phyloP scores from a whole-genome alignment of 2,329 filamentous ascomycete genomes.

The Clarireedia sp. region DNA sequence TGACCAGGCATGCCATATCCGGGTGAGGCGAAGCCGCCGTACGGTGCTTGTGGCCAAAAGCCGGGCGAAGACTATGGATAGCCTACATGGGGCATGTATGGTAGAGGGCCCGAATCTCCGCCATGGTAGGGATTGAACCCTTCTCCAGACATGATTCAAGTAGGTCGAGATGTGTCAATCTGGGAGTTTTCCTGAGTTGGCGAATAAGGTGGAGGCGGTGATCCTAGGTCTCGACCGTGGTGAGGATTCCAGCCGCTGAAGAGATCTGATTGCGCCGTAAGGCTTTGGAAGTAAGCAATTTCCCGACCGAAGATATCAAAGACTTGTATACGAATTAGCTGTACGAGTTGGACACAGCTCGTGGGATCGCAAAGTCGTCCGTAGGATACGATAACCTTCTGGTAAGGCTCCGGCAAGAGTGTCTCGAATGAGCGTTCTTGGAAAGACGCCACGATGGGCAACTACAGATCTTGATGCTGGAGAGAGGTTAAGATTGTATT shows the following conservation, averaged over 20 bases:
- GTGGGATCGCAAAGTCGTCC: constrained; percentile 13
- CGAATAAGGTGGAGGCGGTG: constrained; percentile 13
- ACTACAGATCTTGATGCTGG: neutral
- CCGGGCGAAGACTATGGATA: neutral
- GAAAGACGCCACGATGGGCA: constrained; percentile 17
- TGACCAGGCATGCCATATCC: neutral
- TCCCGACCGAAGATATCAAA: constrained; percentile 11
- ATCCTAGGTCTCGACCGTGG: constrained; percentile 18
- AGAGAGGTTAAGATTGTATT: neutral
- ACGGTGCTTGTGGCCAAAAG: neutral
- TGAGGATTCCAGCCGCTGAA: constrained; percentile 15
- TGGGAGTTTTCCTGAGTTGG: neutral
- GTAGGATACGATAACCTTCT: constrained; percentile 15
- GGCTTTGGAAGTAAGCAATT: constrained; percentile 14
- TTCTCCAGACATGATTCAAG: constrained; percentile 9
- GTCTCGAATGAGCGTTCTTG: constrained; percentile 9
- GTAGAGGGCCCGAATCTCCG: constrained; percentile 21
- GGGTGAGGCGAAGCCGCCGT: neutral
- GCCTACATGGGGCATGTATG: constrained; percentile 8
- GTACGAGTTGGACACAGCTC: constrained; percentile 11
- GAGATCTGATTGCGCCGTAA: constrained; percentile 11
- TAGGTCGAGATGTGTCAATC: neutral
- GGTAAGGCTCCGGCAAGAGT: constrained; percentile 10
- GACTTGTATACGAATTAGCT: constrained; percentile 14
- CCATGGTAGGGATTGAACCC: constrained; percentile 25